Conservation (phyloP, 352 stramenopile genomes). For the Pythium chondricola region DNA sequence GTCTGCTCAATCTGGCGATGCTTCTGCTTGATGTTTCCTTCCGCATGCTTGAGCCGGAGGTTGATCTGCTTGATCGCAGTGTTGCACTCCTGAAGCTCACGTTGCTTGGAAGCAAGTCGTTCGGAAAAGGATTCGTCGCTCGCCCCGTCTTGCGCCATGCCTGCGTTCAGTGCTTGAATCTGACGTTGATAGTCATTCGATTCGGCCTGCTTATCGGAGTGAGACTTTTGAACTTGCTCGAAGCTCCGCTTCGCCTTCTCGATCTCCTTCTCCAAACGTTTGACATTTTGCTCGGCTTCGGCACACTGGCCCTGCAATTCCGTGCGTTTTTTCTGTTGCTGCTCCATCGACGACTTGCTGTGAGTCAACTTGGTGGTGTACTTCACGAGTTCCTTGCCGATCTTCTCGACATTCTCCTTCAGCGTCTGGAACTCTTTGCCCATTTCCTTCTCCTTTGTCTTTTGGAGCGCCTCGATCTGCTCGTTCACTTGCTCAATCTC, state of each 20-base stretch:
- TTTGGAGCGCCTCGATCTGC: conserved; percentile 42
- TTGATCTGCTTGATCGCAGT: conserved; percentile 88
- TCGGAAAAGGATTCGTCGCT: conserved; percentile 75
- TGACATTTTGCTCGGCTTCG: conserved; percentile 73
- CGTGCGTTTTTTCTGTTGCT: conserved; percentile 53
- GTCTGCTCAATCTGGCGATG: conserved; percentile 62
- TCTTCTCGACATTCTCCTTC: conserved; percentile 72
- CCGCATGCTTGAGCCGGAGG: conserved; percentile 92
- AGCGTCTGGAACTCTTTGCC: conserved; percentile 77
- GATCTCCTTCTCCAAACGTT: conserved; percentile 82
- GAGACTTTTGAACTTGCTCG: conserved; percentile 36
- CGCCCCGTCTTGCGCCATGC: conserved; percentile 71
- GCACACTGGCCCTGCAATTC: conserved; percentile 61
- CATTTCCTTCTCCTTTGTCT: conserved; percentile 77
- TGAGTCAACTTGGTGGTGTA: conserved; percentile 79
- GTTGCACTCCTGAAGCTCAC: conserved; percentile 71
- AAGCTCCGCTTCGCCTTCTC: conserved; percentile 60
- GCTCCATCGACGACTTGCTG: conserved; percentile 59
- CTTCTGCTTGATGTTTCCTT: conserved; percentile 80
- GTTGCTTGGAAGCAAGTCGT: conserved; percentile 67
- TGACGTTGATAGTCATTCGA: conserved; percentile 72
- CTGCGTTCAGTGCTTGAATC: conserved; percentile 84
- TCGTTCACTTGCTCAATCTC: conserved; percentile 83
- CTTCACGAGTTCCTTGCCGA: conserved; percentile 81
- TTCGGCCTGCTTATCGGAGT: conserved; percentile 51